phyloP scores from a whole-genome alignment of 495 filamentous ascomycete genomes.

The Podospora fimiseda region DNA sequence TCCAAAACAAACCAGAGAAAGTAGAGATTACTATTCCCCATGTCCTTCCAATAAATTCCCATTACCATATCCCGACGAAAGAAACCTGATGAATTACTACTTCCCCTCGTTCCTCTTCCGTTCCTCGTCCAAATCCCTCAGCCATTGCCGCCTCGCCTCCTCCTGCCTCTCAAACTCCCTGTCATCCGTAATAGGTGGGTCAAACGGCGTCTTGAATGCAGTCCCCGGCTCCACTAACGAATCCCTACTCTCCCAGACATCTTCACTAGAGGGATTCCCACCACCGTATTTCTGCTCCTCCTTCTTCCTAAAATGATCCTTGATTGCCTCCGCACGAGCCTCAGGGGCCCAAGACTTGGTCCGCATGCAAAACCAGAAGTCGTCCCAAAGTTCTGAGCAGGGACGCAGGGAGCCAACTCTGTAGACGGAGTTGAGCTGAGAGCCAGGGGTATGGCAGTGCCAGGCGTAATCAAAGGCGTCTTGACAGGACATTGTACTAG shows the following conservation, averaged over 20 bases:
- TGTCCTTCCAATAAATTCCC: no score
- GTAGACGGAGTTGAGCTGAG: conserved; percentile 77
- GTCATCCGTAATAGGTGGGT: conserved; percentile 51
- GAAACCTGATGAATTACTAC: no score
- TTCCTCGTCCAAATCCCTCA: conserved; percentile 21
- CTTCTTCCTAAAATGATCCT: conserved; percentile 59
- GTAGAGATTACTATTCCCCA: no score
- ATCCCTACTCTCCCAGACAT: conserved; percentile 76
- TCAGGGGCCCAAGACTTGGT: conserved; percentile 49
- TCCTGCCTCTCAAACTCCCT: conserved; percentile 52
- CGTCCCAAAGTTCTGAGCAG: conserved; percentile 75
- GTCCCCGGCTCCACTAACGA: conserved; percentile 38
- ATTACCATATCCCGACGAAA: no score
- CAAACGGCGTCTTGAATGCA: conserved; percentile 40
- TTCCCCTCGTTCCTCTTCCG: conserved; percentile 7
- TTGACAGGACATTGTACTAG: conserved; percentile 79
- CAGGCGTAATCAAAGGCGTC: conserved; percentile 87
- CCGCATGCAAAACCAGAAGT: conserved; percentile 96
- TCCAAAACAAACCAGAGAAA: no score
- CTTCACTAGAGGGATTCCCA: conserved; percentile 67
- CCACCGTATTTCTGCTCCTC: conserved; percentile 70
- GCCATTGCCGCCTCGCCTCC: conserved; percentile 42
- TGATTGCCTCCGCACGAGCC: conserved; percentile 51
- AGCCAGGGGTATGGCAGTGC: conserved; percentile 89
- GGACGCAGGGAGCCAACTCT: conserved; percentile 66